These are phyloP conservation scores for Suhomyces yuchorum DNA, from an alignment of 1,139 yeast genomes.

Conservation along the genomic window DNA sequence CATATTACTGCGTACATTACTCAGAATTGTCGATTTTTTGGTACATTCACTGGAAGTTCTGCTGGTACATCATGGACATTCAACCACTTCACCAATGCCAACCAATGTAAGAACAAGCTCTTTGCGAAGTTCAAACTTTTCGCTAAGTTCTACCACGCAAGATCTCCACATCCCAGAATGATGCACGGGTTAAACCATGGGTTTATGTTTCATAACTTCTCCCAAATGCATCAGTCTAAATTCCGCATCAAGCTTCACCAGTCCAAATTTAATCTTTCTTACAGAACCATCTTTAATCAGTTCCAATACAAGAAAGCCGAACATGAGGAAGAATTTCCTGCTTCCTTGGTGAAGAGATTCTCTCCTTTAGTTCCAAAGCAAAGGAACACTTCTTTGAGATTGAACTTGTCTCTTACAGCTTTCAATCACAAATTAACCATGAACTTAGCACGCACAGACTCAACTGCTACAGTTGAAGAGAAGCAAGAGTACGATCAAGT, in stretches of 20 bases:
- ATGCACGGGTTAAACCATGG: constrained; percentile 19
- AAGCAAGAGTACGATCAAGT: constrained; percentile 16
- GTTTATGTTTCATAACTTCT: constrained; percentile 29
- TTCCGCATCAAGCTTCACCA: constrained; percentile 25
- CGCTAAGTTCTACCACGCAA: constrained; percentile 18
- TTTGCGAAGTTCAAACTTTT: constrained; percentile 16
- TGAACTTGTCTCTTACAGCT: constrained; percentile 35
- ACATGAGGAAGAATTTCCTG: background rate
- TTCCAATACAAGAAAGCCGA: constrained; percentile 14
- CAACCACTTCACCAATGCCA: constrained; percentile 15
- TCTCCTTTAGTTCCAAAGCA: constrained; percentile 9
- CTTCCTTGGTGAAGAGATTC: constrained; percentile 1
- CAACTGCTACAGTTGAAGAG: constrained; percentile 28
- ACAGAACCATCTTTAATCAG: constrained; percentile 22
- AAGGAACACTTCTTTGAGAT: constrained; percentile 11
- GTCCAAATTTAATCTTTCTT: constrained; percentile 23
- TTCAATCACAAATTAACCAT: constrained; percentile 41
- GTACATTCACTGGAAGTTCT: constrained; percentile 12
- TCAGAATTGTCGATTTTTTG: constrained; percentile 11
- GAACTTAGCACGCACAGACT: constrained; percentile 37
- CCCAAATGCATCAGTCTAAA: constrained; percentile 26
- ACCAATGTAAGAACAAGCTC: constrained; percentile 13
- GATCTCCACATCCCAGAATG: constrained; percentile 11
- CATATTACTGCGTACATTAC: background rate
- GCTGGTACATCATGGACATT: constrained; percentile 13